Evolutionary conservation across 1,139 yeast genomes (phyloP).

Genomic region (Suhomyces anneliseae): DNA sequence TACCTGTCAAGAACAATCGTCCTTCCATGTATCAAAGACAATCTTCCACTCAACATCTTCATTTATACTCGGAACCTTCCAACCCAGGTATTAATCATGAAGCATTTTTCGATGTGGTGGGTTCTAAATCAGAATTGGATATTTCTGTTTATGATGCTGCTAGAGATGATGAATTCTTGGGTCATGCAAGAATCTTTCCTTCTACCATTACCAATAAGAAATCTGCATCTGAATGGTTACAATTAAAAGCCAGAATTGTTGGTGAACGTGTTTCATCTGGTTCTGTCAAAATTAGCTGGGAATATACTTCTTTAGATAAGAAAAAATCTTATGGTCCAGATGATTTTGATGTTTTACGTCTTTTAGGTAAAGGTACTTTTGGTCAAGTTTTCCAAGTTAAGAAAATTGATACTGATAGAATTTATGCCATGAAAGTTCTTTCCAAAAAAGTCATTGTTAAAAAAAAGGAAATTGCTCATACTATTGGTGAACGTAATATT

Average conservation of each 20-base stretch:
- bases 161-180: slow-evolving; percentile 79
- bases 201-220: slow-evolving; percentile 45
- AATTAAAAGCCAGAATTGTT: slow-evolving; percentile 67
- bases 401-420: slow-evolving; percentile 81
- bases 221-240: slow-evolving; percentile 63
- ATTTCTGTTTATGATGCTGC: slow-evolving; percentile 85
- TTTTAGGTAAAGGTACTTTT: slow-evolving; percentile 94
- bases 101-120: slow-evolving; percentile 88
- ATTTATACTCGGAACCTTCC: slow-evolving; percentile 19
- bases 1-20: slow-evolving; percentile 26
- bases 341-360: slow-evolving; percentile 86
- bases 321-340: slow-evolving; percentile 86
- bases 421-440: slow-evolving; percentile 95
- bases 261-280: slow-evolving; percentile 75
- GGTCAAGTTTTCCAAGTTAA: slow-evolving; percentile 97
- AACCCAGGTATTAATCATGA: slow-evolving; percentile 10
- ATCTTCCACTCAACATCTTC: slow-evolving; percentile 62
- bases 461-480: slow-evolving; percentile 96
- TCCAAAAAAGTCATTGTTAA: slow-evolving; percentile 93
- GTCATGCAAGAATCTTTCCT: slow-evolving; percentile 77
- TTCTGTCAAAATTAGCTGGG: slow-evolving; percentile 70
- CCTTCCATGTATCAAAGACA: slow-evolving; percentile 61
- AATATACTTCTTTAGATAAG: slow-evolving; percentile 61
- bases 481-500: slow-evolving; percentile 94
- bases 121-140: slow-evolving; percentile 77